A percentile compares a stretch with the other conserved stretches of the same genome.
phyloP scores from a whole-genome alignment of 768 basidiomycete genomes.

The Clathrus columnatus region DNA sequence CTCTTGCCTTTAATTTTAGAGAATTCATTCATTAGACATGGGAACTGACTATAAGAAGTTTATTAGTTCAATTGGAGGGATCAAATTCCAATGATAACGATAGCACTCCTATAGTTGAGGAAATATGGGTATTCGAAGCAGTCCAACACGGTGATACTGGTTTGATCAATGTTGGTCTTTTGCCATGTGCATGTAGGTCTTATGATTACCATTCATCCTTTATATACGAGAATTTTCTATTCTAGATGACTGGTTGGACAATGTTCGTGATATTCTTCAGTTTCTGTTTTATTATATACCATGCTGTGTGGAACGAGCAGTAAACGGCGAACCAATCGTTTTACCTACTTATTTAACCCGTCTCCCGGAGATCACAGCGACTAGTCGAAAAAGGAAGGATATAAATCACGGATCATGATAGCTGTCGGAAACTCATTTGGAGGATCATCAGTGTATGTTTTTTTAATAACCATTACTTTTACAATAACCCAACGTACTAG shows the following conservation, averaged over 20 bases:
- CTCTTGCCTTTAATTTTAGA: background rate
- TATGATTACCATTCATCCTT: background rate
- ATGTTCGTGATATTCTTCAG: constrained; percentile 67
- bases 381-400: constrained; percentile 39
- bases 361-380: constrained; percentile 34
- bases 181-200: constrained; percentile 31
- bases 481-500: constrained; percentile 27
- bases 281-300: constrained; percentile 68
- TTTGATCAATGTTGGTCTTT: constrained; percentile 49
- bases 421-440: constrained; percentile 81
- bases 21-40: constrained; percentile 46
- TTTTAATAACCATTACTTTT: constrained; percentile 2
- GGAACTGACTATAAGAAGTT: constrained; percentile 53
- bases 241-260: constrained; percentile 71
- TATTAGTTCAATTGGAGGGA: constrained; percentile 37
- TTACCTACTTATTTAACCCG: constrained; percentile 50
- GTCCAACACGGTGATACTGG: constrained; percentile 82
- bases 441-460: constrained; percentile 64
- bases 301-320: background rate
- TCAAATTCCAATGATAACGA: constrained; percentile 10
- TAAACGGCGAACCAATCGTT: constrained; percentile 18
- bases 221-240: background rate
- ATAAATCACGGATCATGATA: constrained; percentile 45
- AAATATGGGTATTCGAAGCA: constrained; percentile 78
- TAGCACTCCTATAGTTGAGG: constrained; percentile 40